Evolutionary conservation across 495 filamentous ascomycete species (phyloP).

Genomic region (Cercophora samala): DNA sequence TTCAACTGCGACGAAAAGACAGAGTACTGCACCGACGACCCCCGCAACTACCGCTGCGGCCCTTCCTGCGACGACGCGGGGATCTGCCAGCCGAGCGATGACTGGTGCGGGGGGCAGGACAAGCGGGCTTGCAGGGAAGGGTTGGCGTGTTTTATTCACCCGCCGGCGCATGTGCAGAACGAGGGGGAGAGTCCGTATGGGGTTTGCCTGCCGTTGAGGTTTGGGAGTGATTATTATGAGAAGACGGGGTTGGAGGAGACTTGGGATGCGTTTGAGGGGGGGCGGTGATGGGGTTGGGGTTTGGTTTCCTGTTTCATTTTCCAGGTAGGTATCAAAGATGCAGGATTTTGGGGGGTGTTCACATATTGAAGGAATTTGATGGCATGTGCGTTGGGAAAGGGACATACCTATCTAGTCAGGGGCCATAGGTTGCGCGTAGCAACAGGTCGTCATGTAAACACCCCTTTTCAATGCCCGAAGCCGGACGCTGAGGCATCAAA

Average conservation of each 20-base stretch:
- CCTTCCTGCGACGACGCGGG: slow-evolving; percentile 20
- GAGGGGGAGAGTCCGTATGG: neutral
- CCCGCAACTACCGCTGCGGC: slow-evolving; percentile 15
- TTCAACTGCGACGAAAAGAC: slow-evolving; percentile 21
- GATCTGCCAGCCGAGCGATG: slow-evolving; percentile 16
- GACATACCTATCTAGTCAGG: no score
- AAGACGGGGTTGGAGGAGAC: slow-evolving; percentile 20
- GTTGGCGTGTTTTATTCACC: slow-evolving; percentile 14
- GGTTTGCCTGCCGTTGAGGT: slow-evolving; percentile 22
- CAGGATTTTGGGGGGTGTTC: no score
- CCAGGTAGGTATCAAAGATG: no score
- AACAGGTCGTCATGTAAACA: no score
- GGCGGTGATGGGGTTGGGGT: neutral
- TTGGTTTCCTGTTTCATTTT: no score
- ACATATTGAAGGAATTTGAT: no score
- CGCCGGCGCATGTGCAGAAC: neutral
- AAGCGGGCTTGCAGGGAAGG: slow-evolving; percentile 9
- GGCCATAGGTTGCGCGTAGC: no score
- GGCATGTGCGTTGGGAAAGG: no score
- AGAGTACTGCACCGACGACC: slow-evolving; percentile 19
- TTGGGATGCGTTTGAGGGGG: neutral
- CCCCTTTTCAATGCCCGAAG: no score
- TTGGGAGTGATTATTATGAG: slow-evolving; percentile 20
- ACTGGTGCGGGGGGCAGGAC: slow-evolving; percentile 12
- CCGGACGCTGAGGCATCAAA: no score